A percentile compares a stretch with the other conserved stretches of the same genome.
These are phyloP conservation scores for Hypoxylon sp. DNA, from an alignment of 2,329 filamentous ascomycete species.

Conservation along the genomic window DNA sequence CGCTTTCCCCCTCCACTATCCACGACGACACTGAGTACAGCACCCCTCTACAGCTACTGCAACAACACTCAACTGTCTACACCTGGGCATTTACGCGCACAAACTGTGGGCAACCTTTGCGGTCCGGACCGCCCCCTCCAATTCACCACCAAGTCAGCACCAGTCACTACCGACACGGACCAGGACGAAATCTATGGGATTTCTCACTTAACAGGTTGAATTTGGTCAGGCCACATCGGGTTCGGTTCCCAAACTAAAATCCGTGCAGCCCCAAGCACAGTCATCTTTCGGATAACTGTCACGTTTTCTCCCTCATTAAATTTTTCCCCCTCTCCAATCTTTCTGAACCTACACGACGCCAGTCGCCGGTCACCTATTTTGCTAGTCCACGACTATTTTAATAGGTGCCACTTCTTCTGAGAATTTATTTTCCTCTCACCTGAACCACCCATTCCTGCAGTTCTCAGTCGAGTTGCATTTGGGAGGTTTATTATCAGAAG, in stretches of 20 bases:
- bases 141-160: constrained; percentile 21
- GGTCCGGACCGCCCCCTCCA: constrained; percentile 37
- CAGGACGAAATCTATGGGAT: constrained; percentile 24
- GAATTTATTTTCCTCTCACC: neutral
- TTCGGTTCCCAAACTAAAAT: constrained; percentile 41
- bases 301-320: constrained; percentile 40
- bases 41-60: neutral
- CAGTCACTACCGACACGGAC: constrained; percentile 31
- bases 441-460: constrained; percentile 22
- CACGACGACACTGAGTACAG: constrained; percentile 5
- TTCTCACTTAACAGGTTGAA: constrained; percentile 37
- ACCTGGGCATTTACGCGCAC: constrained; percentile 2
- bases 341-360: constrained; percentile 33
- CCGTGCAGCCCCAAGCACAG: constrained; percentile 40
- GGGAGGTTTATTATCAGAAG: constrained; percentile 38
- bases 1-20: constrained; percentile 20
- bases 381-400: constrained; percentile 37
- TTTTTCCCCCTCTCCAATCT: constrained; percentile 37
- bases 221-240: constrained; percentile 42
- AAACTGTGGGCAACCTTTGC: constrained; percentile 32
- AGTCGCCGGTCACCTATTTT: constrained; percentile 13
- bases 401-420: constrained; percentile 22
- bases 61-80: constrained; percentile 11
- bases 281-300: constrained; percentile 44
- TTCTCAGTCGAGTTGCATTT: constrained; percentile 36